A percentile compares a stretch with the other conserved stretches of the same genome.
phyloP scores from a whole-genome alignment of 345 rosid species.

The Fremontodendron californicum region DNA sequence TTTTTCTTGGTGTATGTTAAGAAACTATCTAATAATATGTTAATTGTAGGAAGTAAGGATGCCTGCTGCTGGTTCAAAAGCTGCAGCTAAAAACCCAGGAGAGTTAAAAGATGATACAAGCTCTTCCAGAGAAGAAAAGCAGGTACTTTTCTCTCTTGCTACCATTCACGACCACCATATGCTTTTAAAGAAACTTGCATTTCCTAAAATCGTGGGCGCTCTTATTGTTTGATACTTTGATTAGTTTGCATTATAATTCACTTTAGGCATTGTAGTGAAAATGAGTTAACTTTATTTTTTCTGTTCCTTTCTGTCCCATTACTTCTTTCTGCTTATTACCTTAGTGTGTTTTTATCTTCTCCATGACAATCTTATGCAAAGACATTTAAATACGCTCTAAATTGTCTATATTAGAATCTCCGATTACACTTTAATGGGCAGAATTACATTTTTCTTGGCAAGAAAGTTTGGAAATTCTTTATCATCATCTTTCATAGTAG shows the following conservation, averaged over 20 bases:
- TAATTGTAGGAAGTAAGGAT: slow-evolving; percentile 86
- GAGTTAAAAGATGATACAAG: slow-evolving; percentile 85
- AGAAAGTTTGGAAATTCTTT: neutral
- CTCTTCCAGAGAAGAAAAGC: slow-evolving; percentile 82
- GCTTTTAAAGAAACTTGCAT: neutral
- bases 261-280: neutral
- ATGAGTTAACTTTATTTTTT: neutral
- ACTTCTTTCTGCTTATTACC: neutral
- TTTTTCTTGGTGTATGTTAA: neutral
- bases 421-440: neutral
- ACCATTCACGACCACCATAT: neutral
- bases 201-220: neutral
- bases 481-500: neutral
- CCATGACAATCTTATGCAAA: neutral
- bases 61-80: slow-evolving; percentile 97
- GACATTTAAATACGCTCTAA: neutral
- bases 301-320: neutral
- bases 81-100: slow-evolving; percentile 57
- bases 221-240: neutral
- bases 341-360: neutral
- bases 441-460: neutral
- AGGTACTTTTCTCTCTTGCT: slow-evolving; percentile 36
- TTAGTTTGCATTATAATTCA: neutral
- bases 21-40: slow-evolving; percentile 22
- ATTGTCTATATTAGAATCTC: neutral